Conservation (phyloP, 352 stramenopile genomes). For the Phytophthora pisi region DNA sequence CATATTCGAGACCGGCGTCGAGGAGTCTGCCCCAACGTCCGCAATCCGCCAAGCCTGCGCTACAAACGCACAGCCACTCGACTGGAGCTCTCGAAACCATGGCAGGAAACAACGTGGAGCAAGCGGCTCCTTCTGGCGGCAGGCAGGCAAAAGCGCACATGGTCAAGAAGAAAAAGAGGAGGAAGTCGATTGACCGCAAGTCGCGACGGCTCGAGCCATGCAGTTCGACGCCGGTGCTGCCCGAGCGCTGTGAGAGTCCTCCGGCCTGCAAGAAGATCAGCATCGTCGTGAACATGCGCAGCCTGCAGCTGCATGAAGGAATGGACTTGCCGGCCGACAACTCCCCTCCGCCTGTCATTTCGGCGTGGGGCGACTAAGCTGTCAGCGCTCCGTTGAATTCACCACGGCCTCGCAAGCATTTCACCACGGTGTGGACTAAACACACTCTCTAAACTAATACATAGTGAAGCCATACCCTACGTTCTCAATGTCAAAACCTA, state of each 20-base stretch:
- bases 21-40: conserved; percentile 34
- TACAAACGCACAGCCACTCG: conserved; percentile 26
- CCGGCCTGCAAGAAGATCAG: conserved; percentile 35
- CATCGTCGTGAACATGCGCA: conserved; percentile 55
- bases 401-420: not conserved
- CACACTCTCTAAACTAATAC: not conserved
- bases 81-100: conserved; percentile 20
- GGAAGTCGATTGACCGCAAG: conserved; percentile 8
- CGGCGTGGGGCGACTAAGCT: conserved; percentile 19
- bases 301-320: conserved; percentile 30
- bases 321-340: not conserved
- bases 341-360: conserved; percentile 2
- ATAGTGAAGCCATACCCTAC: too few relatives aligned
- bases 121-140: not conserved
- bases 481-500: too few relatives aligned
- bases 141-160: conserved; percentile 32
- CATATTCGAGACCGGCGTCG: not conserved
- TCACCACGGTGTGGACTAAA: not conserved
- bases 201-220: conserved; percentile 14
- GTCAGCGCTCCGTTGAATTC: not conserved
- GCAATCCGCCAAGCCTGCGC: conserved; percentile 55
- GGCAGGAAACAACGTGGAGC: not conserved
- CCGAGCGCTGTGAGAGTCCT: conserved; percentile 11
- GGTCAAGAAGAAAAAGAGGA: conserved; percentile 22
- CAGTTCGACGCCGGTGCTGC: conserved; percentile 20